Percentiles rank a stretch among this genome's conserved stretches.
Conservation (phyloP, 2,329 filamentous ascomycete species). For the Stemphylium lycopersici region DNA sequence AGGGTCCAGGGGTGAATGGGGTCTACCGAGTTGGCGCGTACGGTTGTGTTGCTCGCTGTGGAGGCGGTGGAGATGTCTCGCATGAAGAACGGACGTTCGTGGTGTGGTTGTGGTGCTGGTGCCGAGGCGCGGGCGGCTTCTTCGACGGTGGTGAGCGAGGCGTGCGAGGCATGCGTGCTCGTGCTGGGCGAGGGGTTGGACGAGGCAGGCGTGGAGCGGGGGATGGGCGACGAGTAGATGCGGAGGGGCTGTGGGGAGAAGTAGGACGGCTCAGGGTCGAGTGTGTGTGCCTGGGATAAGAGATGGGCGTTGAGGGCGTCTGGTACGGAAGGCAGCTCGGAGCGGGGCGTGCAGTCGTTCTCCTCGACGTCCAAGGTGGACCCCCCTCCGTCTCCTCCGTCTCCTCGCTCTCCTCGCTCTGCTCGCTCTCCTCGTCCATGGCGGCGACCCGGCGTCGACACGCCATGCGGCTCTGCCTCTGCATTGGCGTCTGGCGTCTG, state of each 20-base stretch:
- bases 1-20: constrained; percentile 25
- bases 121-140: constrained; percentile 16
- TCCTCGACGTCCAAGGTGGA: constrained; percentile 27
- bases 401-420: too few relatives aligned
- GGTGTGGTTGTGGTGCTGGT: constrained; percentile 17
- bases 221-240: constrained; percentile 39
- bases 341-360: constrained; percentile 49
- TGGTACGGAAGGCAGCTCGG: constrained; percentile 46
- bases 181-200: constrained; percentile 40
- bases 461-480: constrained; percentile 3
- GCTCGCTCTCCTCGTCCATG: not conserved
- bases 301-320: constrained; percentile 30
- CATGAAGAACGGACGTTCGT: constrained; percentile 48
- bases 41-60: constrained; percentile 50
- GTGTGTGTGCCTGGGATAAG: constrained; percentile 25
- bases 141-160: constrained; percentile 25
- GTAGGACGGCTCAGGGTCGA: constrained; percentile 44
- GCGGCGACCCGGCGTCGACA: constrained; percentile 16
- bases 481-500: not conserved
- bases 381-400: not conserved
- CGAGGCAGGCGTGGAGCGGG: constrained; percentile 38
- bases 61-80: constrained; percentile 52
- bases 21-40: constrained; percentile 45
- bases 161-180: constrained; percentile 36
- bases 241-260: constrained; percentile 49